These are phyloP conservation scores for Phytophthora tentaculata DNA, from an alignment of 352 stramenopile genomes.

Conservation along the genomic window DNA sequence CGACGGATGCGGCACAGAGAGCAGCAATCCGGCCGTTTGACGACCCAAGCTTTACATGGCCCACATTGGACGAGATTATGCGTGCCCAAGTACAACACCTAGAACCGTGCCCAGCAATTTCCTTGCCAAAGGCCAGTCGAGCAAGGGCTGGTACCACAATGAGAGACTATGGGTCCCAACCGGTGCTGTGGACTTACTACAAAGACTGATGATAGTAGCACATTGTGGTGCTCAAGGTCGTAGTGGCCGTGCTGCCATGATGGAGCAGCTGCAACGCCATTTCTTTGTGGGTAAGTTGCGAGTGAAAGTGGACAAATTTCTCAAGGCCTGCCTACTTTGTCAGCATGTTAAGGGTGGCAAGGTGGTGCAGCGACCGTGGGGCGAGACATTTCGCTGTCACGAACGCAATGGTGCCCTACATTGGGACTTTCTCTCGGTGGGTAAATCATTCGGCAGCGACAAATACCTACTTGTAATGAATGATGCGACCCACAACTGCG, in stretches of 20 bases:
- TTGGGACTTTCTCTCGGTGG: slow-evolving; percentile 41
- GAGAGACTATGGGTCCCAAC: slow-evolving; percentile 4
- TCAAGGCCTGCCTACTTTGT: slow-evolving; percentile 1
- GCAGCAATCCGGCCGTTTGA: too few species aligned
- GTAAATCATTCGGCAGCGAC: slow-evolving; percentile 16
- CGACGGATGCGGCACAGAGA: too few species aligned
- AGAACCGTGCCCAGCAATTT: too few species aligned
- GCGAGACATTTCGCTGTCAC: slow-evolving; percentile 10
- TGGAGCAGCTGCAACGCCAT: background rate
- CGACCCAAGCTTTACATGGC: too few species aligned
- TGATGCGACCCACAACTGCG: slow-evolving; percentile 34
- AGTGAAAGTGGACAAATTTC: background rate
- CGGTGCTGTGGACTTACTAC: background rate
- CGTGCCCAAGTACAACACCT: too few species aligned
- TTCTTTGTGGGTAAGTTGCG: background rate
- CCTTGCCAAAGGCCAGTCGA: too few species aligned
- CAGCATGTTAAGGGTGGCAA: slow-evolving; percentile 12
- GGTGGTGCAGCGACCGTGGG: slow-evolving; percentile 3
- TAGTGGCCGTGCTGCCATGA: slow-evolving; percentile 4
- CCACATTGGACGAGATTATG: too few species aligned
- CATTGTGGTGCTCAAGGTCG: slow-evolving; percentile 13
- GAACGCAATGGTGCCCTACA: slow-evolving; percentile 39
- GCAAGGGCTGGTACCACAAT: background rate
- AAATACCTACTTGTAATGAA: slow-evolving; percentile 39
- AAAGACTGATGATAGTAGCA: slow-evolving; percentile 1